These are phyloP conservation scores for Marsdenia floribunda DNA, from an alignment of 257 asterid genomes.

Conservation along the genomic window DNA sequence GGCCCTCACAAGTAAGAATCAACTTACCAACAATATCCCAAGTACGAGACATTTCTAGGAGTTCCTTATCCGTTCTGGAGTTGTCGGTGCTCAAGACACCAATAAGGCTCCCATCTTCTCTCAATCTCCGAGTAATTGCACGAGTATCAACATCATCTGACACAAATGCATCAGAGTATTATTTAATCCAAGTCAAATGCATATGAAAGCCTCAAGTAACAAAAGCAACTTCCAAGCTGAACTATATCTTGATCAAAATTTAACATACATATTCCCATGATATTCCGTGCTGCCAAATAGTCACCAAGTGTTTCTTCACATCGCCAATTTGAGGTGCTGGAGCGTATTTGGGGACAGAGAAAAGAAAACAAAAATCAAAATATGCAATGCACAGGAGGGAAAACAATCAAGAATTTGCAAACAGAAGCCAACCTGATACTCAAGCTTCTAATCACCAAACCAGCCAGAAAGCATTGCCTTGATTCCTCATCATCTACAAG, in stretches of 20 bases:
- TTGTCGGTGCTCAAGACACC: conserved; percentile 90
- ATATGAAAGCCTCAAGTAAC: conserved; percentile 6
- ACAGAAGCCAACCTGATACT: conserved; percentile 58
- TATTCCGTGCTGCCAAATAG: conserved; percentile 79
- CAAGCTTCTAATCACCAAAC: conserved; percentile 82
- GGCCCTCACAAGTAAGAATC: background rate
- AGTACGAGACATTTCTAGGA: conserved; percentile 58
- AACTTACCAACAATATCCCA: conserved; percentile 85
- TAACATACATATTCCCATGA: conserved; percentile 90
- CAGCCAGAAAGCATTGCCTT: conserved; percentile 75
- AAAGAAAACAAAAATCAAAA: conserved; percentile 8
- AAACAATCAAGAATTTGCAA: background rate
- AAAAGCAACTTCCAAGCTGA: conserved; percentile 9
- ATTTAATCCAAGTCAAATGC: conserved; percentile 17
- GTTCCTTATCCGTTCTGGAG: conserved; percentile 72
- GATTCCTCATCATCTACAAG: conserved; percentile 83
- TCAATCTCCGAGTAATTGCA: conserved; percentile 77
- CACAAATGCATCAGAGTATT: conserved; percentile 15
- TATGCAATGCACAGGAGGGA: conserved; percentile 3
- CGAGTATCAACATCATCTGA: conserved; percentile 97
- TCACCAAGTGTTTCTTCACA: conserved; percentile 71
- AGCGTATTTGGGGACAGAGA: conserved; percentile 8
- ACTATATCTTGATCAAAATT: conserved; percentile 10
- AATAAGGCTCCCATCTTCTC: conserved; percentile 93
- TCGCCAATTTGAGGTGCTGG: conserved; percentile 92